Conservation (phyloP, 2,329 filamentous ascomycete genomes). For the Calonectria honghensis region DNA sequence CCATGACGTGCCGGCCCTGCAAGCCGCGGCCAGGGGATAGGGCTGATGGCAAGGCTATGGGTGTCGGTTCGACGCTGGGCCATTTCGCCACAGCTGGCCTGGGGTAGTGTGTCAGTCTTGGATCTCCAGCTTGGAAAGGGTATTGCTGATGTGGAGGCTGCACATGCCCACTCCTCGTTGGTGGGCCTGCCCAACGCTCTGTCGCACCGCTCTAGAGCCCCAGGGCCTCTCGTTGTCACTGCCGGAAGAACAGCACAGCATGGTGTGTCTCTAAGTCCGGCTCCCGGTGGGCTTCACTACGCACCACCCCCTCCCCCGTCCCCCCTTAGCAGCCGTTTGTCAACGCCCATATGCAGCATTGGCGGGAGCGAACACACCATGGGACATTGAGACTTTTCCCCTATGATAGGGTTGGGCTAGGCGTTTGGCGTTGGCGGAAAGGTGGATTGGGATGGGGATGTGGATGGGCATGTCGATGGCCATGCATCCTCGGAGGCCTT, state of each 20-base stretch:
- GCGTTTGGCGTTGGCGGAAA: slow-evolving; percentile 33
- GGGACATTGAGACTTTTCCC: slow-evolving; percentile 50
- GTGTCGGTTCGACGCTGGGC: slow-evolving; percentile 47
- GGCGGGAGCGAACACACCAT: slow-evolving; percentile 40
- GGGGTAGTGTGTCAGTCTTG: slow-evolving; percentile 47
- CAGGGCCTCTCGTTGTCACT: slow-evolving; percentile 42
- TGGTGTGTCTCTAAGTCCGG: slow-evolving; percentile 23
- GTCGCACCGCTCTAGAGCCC: slow-evolving; percentile 47
- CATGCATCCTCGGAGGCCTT: slow-evolving; percentile 51
- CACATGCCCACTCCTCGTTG: slow-evolving; percentile 44
- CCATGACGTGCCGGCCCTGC: slow-evolving; percentile 53
- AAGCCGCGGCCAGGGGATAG: slow-evolving; percentile 51
- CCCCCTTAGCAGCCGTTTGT: slow-evolving; percentile 54
- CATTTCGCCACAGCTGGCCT: slow-evolving; percentile 55
- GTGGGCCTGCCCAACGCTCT: slow-evolving; percentile 42
- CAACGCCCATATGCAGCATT: slow-evolving; percentile 51
- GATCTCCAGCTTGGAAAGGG: slow-evolving; percentile 52
- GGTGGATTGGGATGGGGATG: slow-evolving; percentile 47
- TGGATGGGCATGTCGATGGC: slow-evolving; percentile 37
- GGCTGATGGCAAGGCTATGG: slow-evolving; percentile 53
- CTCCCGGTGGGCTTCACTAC: slow-evolving; percentile 13
- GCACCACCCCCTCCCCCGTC: neutral
- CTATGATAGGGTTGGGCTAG: slow-evolving; percentile 46
- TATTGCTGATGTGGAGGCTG: slow-evolving; percentile 51
- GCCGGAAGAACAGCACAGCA: slow-evolving; percentile 36